Conservation (phyloP, 129 eudicot genomes). For the Saposhnikovia divaricata region DNA sequence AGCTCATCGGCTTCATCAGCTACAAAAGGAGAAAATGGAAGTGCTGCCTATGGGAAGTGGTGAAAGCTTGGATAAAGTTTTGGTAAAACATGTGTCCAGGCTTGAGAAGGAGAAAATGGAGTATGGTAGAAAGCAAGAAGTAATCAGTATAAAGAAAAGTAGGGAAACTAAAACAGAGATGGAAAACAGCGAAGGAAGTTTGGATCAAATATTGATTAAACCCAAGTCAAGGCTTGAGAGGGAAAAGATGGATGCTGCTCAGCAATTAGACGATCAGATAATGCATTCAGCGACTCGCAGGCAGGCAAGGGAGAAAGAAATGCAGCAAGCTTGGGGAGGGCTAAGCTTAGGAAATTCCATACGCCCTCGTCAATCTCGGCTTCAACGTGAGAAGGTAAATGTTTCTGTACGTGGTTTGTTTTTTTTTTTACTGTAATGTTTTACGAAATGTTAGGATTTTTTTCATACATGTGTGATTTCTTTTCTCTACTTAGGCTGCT, state of each 20-base stretch:
- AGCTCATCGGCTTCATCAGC: conserved; percentile 11
- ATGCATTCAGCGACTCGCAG: conserved; percentile 39
- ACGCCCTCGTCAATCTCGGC: conserved; percentile 64
- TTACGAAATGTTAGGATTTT: background rate
- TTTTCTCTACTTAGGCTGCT: conserved; percentile 44
- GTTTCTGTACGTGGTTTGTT: background rate
- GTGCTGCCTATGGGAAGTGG: conserved; percentile 8
- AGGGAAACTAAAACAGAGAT: conserved; percentile 16
- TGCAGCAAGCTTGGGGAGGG: conserved; percentile 93
- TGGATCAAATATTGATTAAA: conserved; percentile 66
- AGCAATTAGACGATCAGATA: conserved; percentile 19
- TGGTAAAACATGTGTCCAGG: conserved; percentile 73
- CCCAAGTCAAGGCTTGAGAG: conserved; percentile 63
- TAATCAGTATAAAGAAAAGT: conserved; percentile 12
- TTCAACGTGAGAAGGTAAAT: conserved; percentile 73
- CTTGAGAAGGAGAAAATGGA: conserved; percentile 67
- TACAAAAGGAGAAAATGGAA: conserved; percentile 17
- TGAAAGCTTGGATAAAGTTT: conserved; percentile 63
- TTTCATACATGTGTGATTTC: background rate
- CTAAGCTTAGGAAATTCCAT: conserved; percentile 81
- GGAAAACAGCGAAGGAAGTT: conserved; percentile 40
- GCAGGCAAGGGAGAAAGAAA: conserved; percentile 70
- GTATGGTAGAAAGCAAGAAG: conserved; percentile 23
- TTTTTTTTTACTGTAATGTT: background rate
- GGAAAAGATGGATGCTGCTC: conserved; percentile 44